phyloP scores from a whole-genome alignment of 306 rosid genomes.

The Vigna unguiculata region DNA sequence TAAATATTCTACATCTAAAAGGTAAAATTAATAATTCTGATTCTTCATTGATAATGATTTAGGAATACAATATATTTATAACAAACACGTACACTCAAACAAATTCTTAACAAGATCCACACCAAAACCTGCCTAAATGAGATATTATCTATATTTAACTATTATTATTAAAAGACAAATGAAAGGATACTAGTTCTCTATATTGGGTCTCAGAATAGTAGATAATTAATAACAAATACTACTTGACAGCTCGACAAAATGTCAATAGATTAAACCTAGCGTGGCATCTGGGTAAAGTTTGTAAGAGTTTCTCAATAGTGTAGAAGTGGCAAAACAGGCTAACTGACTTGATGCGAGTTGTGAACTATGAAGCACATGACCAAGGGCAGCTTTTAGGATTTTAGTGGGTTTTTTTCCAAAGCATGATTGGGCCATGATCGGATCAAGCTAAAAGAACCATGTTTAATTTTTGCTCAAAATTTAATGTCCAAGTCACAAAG shows the following conservation, averaged over 20 bases:
- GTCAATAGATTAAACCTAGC: slow-evolving; percentile 19
- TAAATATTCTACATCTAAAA: neutral
- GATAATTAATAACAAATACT: neutral
- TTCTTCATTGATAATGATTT: neutral
- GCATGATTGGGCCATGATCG: neutral
- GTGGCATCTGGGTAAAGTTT: slow-evolving; percentile 2
- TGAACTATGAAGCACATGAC: too few species aligned
- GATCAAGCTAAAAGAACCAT: neutral
- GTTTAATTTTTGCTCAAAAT: neutral
- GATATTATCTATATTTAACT: too few species aligned
- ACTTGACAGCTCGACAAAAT: slow-evolving; percentile 34
- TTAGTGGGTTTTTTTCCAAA: too few species aligned
- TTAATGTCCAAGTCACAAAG: neutral
- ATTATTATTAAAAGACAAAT: neutral
- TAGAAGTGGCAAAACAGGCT: neutral
- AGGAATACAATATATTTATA: neutral
- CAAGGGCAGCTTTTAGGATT: too few species aligned
- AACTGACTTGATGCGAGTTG: neutral
- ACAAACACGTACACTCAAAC: neutral
- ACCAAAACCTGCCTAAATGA: neutral
- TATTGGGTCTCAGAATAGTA: too few species aligned
- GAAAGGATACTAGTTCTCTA: neutral
- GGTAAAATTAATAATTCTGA: neutral
- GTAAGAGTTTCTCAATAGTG: neutral
- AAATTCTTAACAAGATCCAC: neutral